Percentiles rank a stretch among this genome's conserved stretches.
These are phyloP conservation scores for Saccharomyces pastorianus DNA, from an alignment of 1,139 yeast genomes.

Conservation along the genomic window DNA sequence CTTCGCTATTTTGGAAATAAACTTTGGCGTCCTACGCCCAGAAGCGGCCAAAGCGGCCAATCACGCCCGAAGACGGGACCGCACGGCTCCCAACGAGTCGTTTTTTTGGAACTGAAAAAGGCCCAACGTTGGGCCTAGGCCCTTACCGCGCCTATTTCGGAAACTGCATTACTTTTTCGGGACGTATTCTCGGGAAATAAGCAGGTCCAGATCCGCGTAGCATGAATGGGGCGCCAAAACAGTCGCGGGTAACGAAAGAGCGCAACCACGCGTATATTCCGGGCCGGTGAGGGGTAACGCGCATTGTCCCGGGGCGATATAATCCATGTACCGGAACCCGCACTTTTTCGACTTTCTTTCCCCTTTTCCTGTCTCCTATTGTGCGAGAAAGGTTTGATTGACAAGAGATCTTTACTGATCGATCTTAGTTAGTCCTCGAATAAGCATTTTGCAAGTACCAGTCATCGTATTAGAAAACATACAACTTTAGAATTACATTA, in stretches of 20 bases:
- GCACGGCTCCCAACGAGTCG: background rate
- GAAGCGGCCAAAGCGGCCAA: slow-evolving; percentile 1
- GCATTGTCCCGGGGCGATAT: background rate
- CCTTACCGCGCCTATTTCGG: background rate
- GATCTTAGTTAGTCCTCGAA: background rate
- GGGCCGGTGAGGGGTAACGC: background rate
- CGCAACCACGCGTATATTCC: background rate
- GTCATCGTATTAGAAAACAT: background rate
- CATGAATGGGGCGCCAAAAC: background rate
- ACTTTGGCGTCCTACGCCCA: slow-evolving; percentile 1
- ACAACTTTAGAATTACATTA: slow-evolving; percentile 2
- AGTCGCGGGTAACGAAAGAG: background rate
- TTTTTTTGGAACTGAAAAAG: background rate
- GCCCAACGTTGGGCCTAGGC: background rate
- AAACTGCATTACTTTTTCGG: background rate
- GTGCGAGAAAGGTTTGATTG: background rate
- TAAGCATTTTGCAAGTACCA: background rate
- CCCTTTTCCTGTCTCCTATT: background rate
- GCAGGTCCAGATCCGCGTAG: background rate
- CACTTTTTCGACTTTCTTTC: background rate
- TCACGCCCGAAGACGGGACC: background rate
- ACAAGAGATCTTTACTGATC: background rate
- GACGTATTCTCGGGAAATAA: background rate
- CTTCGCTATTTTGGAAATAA: background rate
- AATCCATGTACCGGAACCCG: background rate